Evolutionary conservation across 2,329 filamentous ascomycete genomes (phyloP), one percentile per base, ranked within the genome.

Genomic region (Colletotrichum truncatum): DNA sequence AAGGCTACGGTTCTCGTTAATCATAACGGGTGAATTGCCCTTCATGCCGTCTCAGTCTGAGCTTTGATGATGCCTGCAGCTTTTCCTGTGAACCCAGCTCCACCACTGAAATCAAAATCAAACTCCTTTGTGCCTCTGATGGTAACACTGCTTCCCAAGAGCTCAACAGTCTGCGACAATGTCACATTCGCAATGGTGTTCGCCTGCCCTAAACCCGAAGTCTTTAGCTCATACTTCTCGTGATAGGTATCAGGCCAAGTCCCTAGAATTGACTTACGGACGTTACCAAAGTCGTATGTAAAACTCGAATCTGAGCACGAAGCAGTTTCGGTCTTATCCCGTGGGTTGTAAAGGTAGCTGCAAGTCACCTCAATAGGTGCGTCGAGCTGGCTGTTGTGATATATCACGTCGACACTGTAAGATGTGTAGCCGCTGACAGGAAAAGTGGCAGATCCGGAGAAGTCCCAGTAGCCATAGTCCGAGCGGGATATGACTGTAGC

Each of bases 391-490:
- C 25, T 43, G 34, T 52, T 59, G 25, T 39, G 34, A 6, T 52
- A 59, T 6, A 38, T 53, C 28, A 48, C 48, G 28, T 53, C 57
- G 38, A 60, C 46, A 3, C 14, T 18, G 57, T 53, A 60, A 11
- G 57, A 60, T 16, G 4, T 43, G 21, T 54, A 60, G 7, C 57
- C 57, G 48, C 34, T 60, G 28, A 34, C 46, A 1, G 57, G 57
- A 38, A 45, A 53, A 9, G 38, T 21, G 4, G 26, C 46, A 12
- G 28, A 60, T 14, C 57, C 57, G 3, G 57, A 34, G 48, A 60
- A 60, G 36, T 60, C 57, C 57, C 46, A 60, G 36, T 34, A 60
- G 7, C 46, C 57, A 38, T 60, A 60, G 21, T 53, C 57, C 11
- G 48, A 28, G 46, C 38, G 18, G 30, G 21, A n/a, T 10, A 12